Evolutionary conservation across 2,329 filamentous ascomycete species (phyloP).

Genomic region (Diaporthe capsici): DNA sequence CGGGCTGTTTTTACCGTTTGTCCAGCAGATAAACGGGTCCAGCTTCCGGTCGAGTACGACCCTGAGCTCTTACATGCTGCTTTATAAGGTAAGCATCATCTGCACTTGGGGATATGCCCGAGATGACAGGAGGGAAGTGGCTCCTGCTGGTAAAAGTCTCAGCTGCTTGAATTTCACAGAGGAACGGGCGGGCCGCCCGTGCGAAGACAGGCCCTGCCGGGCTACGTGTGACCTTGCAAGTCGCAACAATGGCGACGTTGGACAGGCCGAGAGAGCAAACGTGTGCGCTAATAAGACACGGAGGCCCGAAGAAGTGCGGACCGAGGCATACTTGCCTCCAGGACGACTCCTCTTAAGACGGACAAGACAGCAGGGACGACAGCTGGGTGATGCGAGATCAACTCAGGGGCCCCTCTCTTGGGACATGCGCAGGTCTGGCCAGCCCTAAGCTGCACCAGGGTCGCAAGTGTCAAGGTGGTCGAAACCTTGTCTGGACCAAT

Average conservation of each 20-base stretch:
- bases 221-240: constrained; percentile 26
- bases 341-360: not conserved
- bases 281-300: constrained; percentile 29
- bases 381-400: constrained; percentile 21
- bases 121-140: constrained; percentile 31
- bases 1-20: constrained; percentile 1
- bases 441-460: constrained; percentile 33
- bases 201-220: constrained; percentile 24
- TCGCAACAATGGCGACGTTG: not conserved
- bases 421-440: constrained; percentile 6
- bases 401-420: constrained; percentile 13
- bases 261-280: constrained; percentile 31
- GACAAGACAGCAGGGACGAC: constrained; percentile 26
- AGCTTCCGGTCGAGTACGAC: constrained; percentile 25
- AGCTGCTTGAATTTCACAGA: not conserved
- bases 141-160: not conserved
- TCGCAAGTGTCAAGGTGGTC: constrained; percentile 26
- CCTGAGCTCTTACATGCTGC: not conserved
- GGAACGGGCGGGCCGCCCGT: constrained; percentile 30
- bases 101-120: constrained; percentile 19
- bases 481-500: constrained; percentile 29
- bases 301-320: constrained; percentile 12
- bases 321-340: constrained; percentile 22
- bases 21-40: constrained; percentile 14
- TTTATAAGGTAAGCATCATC: constrained; percentile 12